Base-by-base conservation (phyloP, 192 early-diverging fungal species). In the Gonapodya prolifera region DNA sequence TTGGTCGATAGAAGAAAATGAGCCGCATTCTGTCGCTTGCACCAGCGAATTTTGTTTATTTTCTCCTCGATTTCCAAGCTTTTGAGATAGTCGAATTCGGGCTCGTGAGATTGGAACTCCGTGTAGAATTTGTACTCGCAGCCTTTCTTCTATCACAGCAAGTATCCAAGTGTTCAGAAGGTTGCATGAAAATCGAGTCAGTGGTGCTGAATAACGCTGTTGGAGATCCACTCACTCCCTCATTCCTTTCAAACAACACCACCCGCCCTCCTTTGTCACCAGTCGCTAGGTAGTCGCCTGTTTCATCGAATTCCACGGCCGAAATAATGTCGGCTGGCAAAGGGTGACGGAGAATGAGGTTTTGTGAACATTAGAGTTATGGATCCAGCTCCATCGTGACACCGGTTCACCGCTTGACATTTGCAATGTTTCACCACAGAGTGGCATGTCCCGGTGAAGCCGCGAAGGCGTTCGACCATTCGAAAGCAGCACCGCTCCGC, bases 71-170 rank as follows among this genome's bases (percentile, higher is more conserved):
- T 99, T 84, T 99, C 97, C 80, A 99, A 88, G 86, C 93, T 95
- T 89, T 99, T 99, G 76, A 99, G 88, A 81, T 99, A 99, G 83
- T 99, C 97, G 80, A 99, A 99, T 86, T 99, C 96, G 34, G 97
- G 95, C 86, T 99, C 97, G 84, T 99, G 97, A 79, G 97, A 99
- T 84, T 99, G 97, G 81, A 99, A 99, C 84, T 99, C 97, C 73
- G 97, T 97, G 79, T 95, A 95, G 82, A 99, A 99, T 83, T 97
- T 97, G 89, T 98, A 99, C 84, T 99, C 97, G 85, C 96, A 98
- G n/a, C 93, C 91, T 84, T 95, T 94, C 88, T 99, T 99, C 96
- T 98, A 85, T 32, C 81, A 35, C 8, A 30, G 23, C 34, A 35
- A 35, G 45, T 77, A 70, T n/a, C 28, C 34, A 29, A 74, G 18